These are phyloP conservation scores for Dendrothele bispora DNA, from an alignment of 768 basidiomycete species.

Conservation along the genomic window DNA sequence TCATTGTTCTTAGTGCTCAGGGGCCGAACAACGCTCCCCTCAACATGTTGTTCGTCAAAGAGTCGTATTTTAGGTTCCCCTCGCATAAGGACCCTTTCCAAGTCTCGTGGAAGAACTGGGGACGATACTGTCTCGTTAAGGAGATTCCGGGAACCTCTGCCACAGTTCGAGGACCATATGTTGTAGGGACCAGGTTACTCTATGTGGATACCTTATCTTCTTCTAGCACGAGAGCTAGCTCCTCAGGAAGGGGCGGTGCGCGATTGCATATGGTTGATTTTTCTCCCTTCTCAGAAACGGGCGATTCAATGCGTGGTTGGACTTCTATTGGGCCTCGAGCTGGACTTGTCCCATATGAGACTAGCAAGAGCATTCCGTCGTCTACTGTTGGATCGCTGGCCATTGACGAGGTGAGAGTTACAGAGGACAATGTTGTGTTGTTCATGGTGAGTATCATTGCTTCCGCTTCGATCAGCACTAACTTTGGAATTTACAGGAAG, in stretches of 20 bases:
- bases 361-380: constrained; percentile 40
- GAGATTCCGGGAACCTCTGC: constrained; percentile 31
- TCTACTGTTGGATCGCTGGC: constrained; percentile 43
- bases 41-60: constrained; percentile 56
- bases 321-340: constrained; percentile 40
- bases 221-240: constrained; percentile 25
- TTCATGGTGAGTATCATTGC: constrained; percentile 43
- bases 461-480: constrained; percentile 1
- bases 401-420: constrained; percentile 52
- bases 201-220: constrained; percentile 46
- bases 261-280: constrained; percentile 46
- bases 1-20: constrained; percentile 49
- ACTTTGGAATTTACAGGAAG: constrained; percentile 29
- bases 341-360: constrained; percentile 41
- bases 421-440: constrained; percentile 61
- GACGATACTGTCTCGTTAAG: constrained; percentile 47
- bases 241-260: constrained; percentile 19
- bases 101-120: constrained; percentile 60
- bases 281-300: constrained; percentile 37
- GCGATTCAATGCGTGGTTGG: constrained; percentile 32
- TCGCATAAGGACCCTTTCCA: constrained; percentile 40
- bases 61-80: constrained; percentile 47
- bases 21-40: constrained; percentile 32
- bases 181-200: constrained; percentile 47
- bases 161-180: constrained; percentile 37